These are phyloP conservation scores for Cercospora sojina DNA, from an alignment of 2,329 filamentous ascomycete genomes.

Conservation along the genomic window DNA sequence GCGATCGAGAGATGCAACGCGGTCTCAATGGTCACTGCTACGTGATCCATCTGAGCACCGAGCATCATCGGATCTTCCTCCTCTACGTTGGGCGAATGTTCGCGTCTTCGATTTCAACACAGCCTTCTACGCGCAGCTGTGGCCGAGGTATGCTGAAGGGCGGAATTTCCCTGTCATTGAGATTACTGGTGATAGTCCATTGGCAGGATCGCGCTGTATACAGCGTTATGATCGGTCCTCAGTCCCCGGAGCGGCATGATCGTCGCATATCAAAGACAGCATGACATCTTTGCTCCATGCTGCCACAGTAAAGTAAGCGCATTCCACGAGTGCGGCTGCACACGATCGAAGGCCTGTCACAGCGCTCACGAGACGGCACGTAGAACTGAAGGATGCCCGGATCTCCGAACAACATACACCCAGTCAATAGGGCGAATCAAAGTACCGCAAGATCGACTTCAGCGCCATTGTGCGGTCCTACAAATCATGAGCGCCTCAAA, in stretches of 20 bases:
- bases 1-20: too few relatives aligned
- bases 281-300: not conserved
- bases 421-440: not conserved
- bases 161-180: not conserved
- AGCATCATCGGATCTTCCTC: not conserved
- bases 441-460: not conserved
- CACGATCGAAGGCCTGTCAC: not conserved
- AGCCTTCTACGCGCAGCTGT: not conserved
- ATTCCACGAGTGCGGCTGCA: not conserved
- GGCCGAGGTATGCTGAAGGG: not conserved
- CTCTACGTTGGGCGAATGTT: not conserved
- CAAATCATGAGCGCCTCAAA: conserved; percentile 6
- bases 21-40: not conserved
- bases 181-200: not conserved
- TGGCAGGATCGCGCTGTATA: not conserved
- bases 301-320: not conserved
- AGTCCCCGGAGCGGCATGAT: not conserved
- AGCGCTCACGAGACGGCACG: not conserved
- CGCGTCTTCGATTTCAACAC: not conserved
- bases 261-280: not conserved
- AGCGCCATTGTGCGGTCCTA: conserved; percentile 5
- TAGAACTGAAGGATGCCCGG: not conserved
- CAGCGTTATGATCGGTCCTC: not conserved
- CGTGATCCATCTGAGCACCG: not conserved
- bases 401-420: not conserved